Conservation (phyloP, 208 protist genomes). For the Kentomonas sorsogonicus region DNA sequence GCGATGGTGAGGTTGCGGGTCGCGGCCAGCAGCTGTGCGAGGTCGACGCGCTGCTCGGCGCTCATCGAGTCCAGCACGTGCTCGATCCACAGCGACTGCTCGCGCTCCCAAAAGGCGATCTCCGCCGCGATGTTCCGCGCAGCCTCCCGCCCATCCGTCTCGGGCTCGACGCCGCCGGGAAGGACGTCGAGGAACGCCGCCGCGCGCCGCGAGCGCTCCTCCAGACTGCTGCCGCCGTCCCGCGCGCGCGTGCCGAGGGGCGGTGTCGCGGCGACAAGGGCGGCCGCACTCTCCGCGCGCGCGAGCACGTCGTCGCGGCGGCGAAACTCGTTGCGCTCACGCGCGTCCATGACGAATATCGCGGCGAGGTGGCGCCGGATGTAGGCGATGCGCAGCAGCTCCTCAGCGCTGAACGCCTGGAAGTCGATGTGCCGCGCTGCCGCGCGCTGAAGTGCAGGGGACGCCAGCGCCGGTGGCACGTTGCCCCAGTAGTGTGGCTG, state of each 20-base stretch:
- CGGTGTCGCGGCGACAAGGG: no score
- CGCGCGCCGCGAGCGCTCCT: no score
- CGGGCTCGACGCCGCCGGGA: no score
- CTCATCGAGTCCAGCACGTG: conserved; percentile 18
- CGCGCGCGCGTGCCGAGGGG: no score
- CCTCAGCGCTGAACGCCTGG: conserved; percentile 17
- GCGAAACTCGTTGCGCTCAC: conserved; percentile 16
- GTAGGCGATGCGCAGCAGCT: conserved; percentile 17
- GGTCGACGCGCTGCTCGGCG: not conserved
- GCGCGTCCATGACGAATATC: conserved; percentile 23
- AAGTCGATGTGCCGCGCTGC: no score
- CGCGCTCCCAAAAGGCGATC: conserved; percentile 27
- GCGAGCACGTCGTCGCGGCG: conserved; percentile 21
- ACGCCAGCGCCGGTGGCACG: no score
- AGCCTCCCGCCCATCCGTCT: no score
- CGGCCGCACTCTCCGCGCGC: no score
- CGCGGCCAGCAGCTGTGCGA: conserved; percentile 14
- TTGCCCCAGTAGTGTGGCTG: conserved; percentile 28
- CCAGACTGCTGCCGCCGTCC: no score
- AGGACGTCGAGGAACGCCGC: no score
- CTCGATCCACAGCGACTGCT: conserved; percentile 36
- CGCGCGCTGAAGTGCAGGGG: no score
- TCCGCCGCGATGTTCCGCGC: conserved; percentile 38
- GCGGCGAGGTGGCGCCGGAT: conserved; percentile 24
- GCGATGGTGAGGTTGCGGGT: conserved; percentile 30